A percentile compares a stretch with the other conserved stretches of the same genome.
Evolutionary conservation across 129 eudicot species (phyloP).

Genomic region (Glebionis coronaria): DNA sequence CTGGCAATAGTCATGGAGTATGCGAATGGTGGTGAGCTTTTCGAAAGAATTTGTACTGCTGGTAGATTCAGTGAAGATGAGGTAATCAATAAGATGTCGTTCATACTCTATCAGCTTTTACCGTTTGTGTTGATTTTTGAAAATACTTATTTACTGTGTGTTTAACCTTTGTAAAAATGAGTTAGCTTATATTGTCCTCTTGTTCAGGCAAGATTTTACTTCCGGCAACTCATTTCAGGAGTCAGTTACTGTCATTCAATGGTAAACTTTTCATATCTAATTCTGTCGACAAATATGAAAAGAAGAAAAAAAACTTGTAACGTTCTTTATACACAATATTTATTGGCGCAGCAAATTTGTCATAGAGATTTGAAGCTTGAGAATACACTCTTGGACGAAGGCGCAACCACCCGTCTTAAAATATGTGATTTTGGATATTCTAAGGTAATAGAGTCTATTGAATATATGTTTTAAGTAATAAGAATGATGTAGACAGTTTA

Average conservation of each 20-base stretch:
- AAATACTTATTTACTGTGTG: background rate
- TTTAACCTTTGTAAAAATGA: background rate
- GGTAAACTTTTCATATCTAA: conserved; percentile 32
- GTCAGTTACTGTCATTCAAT: conserved; percentile 94
- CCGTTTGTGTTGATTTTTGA: background rate
- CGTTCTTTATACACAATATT: background rate
- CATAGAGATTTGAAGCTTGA: conserved; percentile 95
- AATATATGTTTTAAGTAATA: background rate
- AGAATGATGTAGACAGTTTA: background rate
- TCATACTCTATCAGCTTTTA: background rate
- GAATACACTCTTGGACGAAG: conserved; percentile 84
- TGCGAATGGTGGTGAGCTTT: conserved; percentile 85
- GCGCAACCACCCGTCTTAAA: conserved; percentile 73
- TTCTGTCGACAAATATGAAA: background rate
- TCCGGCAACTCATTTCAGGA: conserved; percentile 88
- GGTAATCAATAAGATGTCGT: conserved; percentile 28
- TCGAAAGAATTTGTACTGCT: conserved; percentile 74
- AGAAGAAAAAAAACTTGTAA: background rate
- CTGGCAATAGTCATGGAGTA: conserved; percentile 88
- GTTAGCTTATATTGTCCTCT: background rate
- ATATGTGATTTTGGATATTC: conserved; percentile 97
- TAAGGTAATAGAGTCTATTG: conserved; percentile 43
- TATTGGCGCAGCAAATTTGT: conserved; percentile 77
- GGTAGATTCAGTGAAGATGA: conserved; percentile 91
- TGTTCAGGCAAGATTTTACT: conserved; percentile 77